Conservation (phyloP, 2,329 filamentous ascomycete genomes). For the Elsinoe arachidis region DNA sequence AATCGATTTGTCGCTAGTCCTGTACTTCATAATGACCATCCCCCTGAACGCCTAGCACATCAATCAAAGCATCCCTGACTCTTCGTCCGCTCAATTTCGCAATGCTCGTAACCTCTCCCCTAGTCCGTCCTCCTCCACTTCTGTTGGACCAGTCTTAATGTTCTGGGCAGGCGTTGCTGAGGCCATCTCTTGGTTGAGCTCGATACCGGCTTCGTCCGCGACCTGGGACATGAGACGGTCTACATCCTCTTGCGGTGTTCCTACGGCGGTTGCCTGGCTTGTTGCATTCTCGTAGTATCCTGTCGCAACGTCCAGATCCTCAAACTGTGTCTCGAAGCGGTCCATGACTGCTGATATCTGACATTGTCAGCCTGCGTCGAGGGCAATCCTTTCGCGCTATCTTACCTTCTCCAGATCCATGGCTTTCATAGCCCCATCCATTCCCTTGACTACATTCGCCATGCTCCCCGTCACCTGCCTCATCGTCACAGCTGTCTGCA, state of each 20-base stretch:
- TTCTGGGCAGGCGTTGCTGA: slow-evolving; percentile 48
- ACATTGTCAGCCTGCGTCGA: slow-evolving; percentile 1
- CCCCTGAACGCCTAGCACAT: slow-evolving; percentile 10
- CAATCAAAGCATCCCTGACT: neutral
- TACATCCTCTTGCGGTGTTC: slow-evolving; percentile 72
- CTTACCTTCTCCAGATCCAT: slow-evolving; percentile 55
- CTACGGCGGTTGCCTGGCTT: slow-evolving; percentile 64
- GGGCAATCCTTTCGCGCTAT: neutral
- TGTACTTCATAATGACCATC: neutral
- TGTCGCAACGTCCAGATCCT: slow-evolving; percentile 43
- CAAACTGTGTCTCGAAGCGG: slow-evolving; percentile 51
- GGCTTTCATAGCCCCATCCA: slow-evolving; percentile 54
- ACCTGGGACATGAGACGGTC: slow-evolving; percentile 78
- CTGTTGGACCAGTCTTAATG: slow-evolving; percentile 55
- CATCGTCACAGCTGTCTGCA: slow-evolving; percentile 58
- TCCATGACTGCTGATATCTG: slow-evolving; percentile 60
- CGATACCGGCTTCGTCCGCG: slow-evolving; percentile 79
- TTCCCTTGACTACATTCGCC: slow-evolving; percentile 53
- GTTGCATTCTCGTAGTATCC: slow-evolving; percentile 82
- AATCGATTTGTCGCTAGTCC: slow-evolving; percentile 1
- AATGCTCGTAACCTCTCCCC: slow-evolving; percentile 49
- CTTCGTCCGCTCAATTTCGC: slow-evolving; percentile 29
- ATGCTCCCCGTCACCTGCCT: slow-evolving; percentile 52
- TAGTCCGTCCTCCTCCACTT: slow-evolving; percentile 70
- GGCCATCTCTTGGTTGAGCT: slow-evolving; percentile 67